These are phyloP conservation scores for Suillus bovinus DNA, from an alignment of 768 basidiomycete species.

Conservation along the genomic window DNA sequence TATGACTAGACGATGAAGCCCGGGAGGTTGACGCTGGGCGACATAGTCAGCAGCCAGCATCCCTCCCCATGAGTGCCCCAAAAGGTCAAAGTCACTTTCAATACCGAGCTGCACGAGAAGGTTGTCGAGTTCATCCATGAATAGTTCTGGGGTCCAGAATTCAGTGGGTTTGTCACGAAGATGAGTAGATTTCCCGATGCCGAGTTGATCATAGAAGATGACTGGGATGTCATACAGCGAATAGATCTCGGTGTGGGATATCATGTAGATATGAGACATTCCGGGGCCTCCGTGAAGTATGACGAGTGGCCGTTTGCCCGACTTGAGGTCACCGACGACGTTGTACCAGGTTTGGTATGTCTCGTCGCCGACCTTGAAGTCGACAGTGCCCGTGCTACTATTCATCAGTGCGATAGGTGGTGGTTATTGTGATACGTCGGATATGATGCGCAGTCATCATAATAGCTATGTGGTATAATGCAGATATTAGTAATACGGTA, in stretches of 20 bases:
- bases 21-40: conserved; percentile 37
- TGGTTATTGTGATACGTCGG: too few relatives aligned
- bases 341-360: conserved; percentile 46
- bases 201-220: conserved; percentile 54
- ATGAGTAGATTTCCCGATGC: conserved; percentile 46
- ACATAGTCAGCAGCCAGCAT: conserved; percentile 48
- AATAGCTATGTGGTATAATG: too few relatives aligned
- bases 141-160: conserved; percentile 51
- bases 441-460: too few relatives aligned
- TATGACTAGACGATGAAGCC: conserved; percentile 38
- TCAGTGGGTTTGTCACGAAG: conserved; percentile 34
- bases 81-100: conserved; percentile 40
- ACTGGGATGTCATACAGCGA: conserved; percentile 36
- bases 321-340: conserved; percentile 41
- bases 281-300: conserved; percentile 52
- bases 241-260: conserved; percentile 38
- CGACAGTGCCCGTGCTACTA: conserved; percentile 23
- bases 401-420: conserved; percentile 13
- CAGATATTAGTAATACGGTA: too few relatives aligned
- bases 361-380: conserved; percentile 20
- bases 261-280: conserved; percentile 41
- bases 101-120: conserved; percentile 45
- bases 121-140: conserved; percentile 54
- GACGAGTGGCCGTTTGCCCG: conserved; percentile 36
- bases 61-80: conserved; percentile 63